Percentiles rank a stretch among this genome's conserved stretches.
These are phyloP conservation scores for Penicillium soppii DNA, from an alignment of 495 filamentous ascomycete genomes.

Conservation along the genomic window DNA sequence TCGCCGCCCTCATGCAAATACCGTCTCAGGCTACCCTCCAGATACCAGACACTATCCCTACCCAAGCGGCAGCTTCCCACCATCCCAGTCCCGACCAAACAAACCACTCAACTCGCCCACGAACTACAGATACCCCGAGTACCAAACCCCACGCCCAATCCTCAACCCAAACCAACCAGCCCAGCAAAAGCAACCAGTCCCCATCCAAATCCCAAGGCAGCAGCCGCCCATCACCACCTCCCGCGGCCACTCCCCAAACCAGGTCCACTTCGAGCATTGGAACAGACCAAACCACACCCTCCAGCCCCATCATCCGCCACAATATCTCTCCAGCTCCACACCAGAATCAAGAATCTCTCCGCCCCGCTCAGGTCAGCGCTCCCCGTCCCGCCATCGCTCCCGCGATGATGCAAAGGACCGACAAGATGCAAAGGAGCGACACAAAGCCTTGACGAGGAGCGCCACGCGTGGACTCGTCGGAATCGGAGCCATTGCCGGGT, in stretches of 20 bases:
- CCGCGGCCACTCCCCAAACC: constrained; percentile 1
- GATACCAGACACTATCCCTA: constrained; percentile 9
- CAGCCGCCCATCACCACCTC: constrained; percentile 16
- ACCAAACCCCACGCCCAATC: constrained; percentile 1
- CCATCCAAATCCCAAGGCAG: constrained; percentile 15
- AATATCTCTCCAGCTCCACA: constrained; percentile 24
- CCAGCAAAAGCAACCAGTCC: not conserved
- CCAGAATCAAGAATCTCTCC: constrained; percentile 19
- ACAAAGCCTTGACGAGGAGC: constrained; percentile 30
- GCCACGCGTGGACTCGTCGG: constrained; percentile 41
- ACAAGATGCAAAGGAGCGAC: constrained; percentile 24
- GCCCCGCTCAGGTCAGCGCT: constrained; percentile 17
- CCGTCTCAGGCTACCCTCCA: constrained; percentile 3
- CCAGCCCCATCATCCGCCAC: too few species aligned
- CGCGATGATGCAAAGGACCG: constrained; percentile 15
- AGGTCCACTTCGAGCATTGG: constrained; percentile 14
- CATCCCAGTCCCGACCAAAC: constrained; percentile 8
- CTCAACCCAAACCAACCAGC: constrained; percentile 18
- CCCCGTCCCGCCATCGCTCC: constrained; percentile 10
- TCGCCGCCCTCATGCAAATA: constrained; percentile 16
- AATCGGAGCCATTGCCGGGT: constrained; percentile 43
- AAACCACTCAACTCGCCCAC: constrained; percentile 6
- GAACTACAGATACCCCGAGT: constrained; percentile 7
- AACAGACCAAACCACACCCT: constrained; percentile 15
- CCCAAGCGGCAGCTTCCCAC: constrained; percentile 15